Conservation (phyloP, 257 asterid genomes). For the Handroanthus guayacan region DNA sequence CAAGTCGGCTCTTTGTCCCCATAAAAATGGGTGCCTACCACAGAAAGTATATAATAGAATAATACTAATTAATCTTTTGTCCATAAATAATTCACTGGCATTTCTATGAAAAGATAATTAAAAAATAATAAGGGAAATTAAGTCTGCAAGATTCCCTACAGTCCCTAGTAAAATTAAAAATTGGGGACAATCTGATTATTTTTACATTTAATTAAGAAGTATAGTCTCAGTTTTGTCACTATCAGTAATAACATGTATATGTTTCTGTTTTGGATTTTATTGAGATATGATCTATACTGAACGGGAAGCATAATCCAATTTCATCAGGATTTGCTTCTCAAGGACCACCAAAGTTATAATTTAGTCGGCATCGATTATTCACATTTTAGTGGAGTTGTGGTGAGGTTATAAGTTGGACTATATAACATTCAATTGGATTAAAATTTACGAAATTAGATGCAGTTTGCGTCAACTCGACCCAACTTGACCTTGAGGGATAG, state of each 20-base stretch:
- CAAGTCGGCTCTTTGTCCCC: conserved; percentile 29
- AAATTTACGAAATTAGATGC: too few relatives aligned
- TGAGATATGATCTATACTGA: conserved; percentile 4
- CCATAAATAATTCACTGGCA: background rate
- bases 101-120: background rate
- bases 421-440: too few relatives aligned
- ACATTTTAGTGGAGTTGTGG: background rate
- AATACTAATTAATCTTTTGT: background rate
- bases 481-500: too few relatives aligned
- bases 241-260: background rate
- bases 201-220: background rate
- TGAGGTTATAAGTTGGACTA: background rate
- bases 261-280: conserved; percentile 20
- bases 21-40: background rate
- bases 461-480: too few relatives aligned
- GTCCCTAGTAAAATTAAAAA: background rate
- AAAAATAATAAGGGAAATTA: background rate
- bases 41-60: background rate
- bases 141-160: background rate
- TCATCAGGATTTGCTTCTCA: conserved; percentile 3
- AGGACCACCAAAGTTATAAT: background rate
- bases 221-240: background rate
- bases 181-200: background rate
- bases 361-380: background rate
- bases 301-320: background rate